These are phyloP conservation scores for Hypoxylon sp. DNA, from an alignment of 2,329 filamentous ascomycete genomes.

Conservation along the genomic window DNA sequence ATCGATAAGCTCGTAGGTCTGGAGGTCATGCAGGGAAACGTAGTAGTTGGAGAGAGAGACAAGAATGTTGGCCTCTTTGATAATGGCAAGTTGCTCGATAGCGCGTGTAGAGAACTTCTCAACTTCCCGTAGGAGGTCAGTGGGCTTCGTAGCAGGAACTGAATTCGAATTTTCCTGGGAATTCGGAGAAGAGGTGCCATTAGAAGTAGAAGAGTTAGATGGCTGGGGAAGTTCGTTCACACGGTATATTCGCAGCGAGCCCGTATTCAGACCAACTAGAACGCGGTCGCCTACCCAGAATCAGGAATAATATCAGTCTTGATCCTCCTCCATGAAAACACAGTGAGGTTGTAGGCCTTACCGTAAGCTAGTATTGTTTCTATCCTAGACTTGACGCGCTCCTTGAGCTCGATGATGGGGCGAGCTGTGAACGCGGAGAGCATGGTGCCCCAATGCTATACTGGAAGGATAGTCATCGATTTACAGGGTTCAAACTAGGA, in stretches of 20 bases:
- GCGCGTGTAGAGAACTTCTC: slow-evolving; percentile 94
- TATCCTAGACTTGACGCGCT: slow-evolving; percentile 96
- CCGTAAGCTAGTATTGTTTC: slow-evolving; percentile 95
- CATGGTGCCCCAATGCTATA: slow-evolving; percentile 70
- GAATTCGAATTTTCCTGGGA: slow-evolving; percentile 49
- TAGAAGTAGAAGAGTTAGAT: slow-evolving; percentile 54
- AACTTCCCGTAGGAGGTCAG: slow-evolving; percentile 89
- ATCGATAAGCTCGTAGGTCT: slow-evolving; percentile 86
- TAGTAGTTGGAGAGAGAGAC: slow-evolving; percentile 92
- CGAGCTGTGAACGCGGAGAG: slow-evolving; percentile 97
- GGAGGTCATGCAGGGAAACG: slow-evolving; percentile 90
- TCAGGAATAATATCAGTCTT: slow-evolving; percentile 14
- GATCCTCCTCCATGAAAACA: not conserved
- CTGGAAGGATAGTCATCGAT: slow-evolving; percentile 35
- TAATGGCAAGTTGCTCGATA: slow-evolving; percentile 93
- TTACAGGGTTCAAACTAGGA: slow-evolving; percentile 3
- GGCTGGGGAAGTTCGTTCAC: slow-evolving; percentile 76
- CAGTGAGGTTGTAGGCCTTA: slow-evolving; percentile 57
- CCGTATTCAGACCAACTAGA: slow-evolving; percentile 91
- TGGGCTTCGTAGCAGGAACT: slow-evolving; percentile 65
- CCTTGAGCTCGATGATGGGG: slow-evolving; percentile 96
- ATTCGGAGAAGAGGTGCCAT: slow-evolving; percentile 50
- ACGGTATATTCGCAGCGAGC: slow-evolving; percentile 89
- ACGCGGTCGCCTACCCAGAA: slow-evolving; percentile 81
- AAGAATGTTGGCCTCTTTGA: slow-evolving; percentile 94